Evolutionary conservation across 352 stramenopile genomes (phyloP), one percentile per base, ranked within the genome.

Genomic region (Phytophthora macrochlamydospora): DNA sequence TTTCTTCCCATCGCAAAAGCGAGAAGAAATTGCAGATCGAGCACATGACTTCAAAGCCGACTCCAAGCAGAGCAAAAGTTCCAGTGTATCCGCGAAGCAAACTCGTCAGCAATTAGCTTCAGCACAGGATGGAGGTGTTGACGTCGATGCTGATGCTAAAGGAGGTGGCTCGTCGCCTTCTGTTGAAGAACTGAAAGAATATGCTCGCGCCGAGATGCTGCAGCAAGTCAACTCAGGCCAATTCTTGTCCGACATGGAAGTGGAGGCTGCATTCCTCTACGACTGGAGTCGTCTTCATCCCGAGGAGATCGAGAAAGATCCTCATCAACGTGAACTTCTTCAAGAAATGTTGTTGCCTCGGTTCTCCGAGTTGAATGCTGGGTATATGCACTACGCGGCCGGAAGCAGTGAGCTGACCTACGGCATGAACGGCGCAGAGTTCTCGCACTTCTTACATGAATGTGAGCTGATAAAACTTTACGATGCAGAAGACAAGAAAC

Each of bases 191-290:
- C 67, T 90, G 33, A 88, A 82, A 37, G 54, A 78, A 44, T 95
- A 93, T 55, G 81, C 83, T 31, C 80, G 71, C 7, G 79, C 76
- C 30, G 84, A 93, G 66, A 70, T 90, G 74, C 59, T 89, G 49
- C 82, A 90, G 55, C 83, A 95, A 61, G 81, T 92, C 13, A 90
- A 87, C 28, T 92, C 84, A 30, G 82, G 83, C 0, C 83, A 91
- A 48, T 92, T 93, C 57, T 81, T 90, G 65, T 91, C 85, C 7
- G 81, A 93, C 40, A 83, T 91, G 70, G 87, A 93, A 53, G 53
- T 92, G 31, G 87, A 93, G 55, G 85, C 85, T 31, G 87, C 85
- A 24, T 95, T 95, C 59, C 65, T 92, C 40, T 92, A 91, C 65
- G 87, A 95, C 59, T 90, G 85, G 85, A 70, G 78, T 29, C 77